Evolutionary conservation across 768 basidiomycete genomes (phyloP).

Genomic region (Calocera cornea): DNA sequence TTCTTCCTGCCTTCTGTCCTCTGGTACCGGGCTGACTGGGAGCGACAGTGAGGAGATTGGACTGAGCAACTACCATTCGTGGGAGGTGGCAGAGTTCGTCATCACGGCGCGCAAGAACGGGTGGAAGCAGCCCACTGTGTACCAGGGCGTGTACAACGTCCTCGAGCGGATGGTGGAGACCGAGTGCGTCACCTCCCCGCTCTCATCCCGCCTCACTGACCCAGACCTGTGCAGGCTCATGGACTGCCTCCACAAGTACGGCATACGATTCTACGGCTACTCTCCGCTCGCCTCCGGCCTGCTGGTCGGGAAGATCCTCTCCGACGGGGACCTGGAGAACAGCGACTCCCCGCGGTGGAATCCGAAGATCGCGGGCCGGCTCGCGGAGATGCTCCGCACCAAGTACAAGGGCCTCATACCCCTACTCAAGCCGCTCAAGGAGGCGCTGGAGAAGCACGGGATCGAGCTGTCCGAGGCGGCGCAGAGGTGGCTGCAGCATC

Average conservation of each 20-base stretch:
- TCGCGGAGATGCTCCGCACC: background rate
- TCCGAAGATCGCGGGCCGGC: background rate
- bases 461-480: constrained; percentile 42
- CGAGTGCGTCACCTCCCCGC: background rate
- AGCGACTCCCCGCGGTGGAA: constrained; percentile 19
- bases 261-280: background rate
- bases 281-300: background rate
- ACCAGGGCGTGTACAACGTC: background rate
- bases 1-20: background rate
- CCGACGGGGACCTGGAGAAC: constrained; percentile 32
- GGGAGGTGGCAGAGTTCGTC: constrained; percentile 31
- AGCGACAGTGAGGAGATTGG: constrained; percentile 42
- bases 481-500: constrained; percentile 49
- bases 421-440: constrained; percentile 12
- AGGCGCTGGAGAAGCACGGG: constrained; percentile 28
- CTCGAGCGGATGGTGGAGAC: background rate
- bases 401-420: background rate
- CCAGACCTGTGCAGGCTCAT: background rate
- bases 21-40: background rate
- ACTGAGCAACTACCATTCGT: constrained; percentile 44
- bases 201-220: constrained; percentile 20
- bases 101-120: background rate
- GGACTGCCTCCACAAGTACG: constrained; percentile 30
- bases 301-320: constrained; percentile 15
- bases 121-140: background rate